Conservation (phyloP, 352 stramenopile genomes). For the Pilasporangium apinafurcum region DNA sequence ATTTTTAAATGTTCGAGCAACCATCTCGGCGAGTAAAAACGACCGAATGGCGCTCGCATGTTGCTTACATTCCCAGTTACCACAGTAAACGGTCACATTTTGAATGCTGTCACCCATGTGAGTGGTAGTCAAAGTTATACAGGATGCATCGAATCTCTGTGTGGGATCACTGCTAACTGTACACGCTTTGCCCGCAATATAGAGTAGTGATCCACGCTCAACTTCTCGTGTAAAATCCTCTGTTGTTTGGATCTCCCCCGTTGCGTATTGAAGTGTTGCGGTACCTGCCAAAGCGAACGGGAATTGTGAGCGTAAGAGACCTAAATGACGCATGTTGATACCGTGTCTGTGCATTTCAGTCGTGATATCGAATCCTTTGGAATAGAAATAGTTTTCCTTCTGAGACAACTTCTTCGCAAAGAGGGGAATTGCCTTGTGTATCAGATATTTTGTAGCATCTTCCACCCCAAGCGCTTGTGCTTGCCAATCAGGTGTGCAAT, state of each 20-base stretch:
- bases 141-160: slow-evolving; percentile 48
- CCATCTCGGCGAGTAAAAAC: slow-evolving; percentile 81
- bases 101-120: slow-evolving; percentile 70
- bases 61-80: slow-evolving; percentile 48
- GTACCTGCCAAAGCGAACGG: slow-evolving; percentile 66
- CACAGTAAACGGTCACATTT: slow-evolving; percentile 60
- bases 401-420: slow-evolving; percentile 81
- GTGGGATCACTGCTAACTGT: slow-evolving; percentile 30
- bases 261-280: slow-evolving; percentile 79
- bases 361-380: slow-evolving; percentile 43
- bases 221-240: slow-evolving; percentile 83
- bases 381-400: slow-evolving; percentile 45
- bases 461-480: slow-evolving; percentile 56
- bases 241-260: slow-evolving; percentile 62
- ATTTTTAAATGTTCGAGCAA: slow-evolving; percentile 85
- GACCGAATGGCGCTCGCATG: slow-evolving; percentile 49
- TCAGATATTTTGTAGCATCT: slow-evolving; percentile 62
- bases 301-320: slow-evolving; percentile 75
- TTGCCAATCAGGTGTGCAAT: slow-evolving; percentile 84
- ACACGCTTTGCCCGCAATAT: slow-evolving; percentile 46
- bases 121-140: slow-evolving; percentile 48
- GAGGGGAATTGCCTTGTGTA: slow-evolving; percentile 64
- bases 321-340: slow-evolving; percentile 88
- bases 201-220: slow-evolving; percentile 51
- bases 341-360: slow-evolving; percentile 85